phyloP scores from a whole-genome alignment of 179 eudicot species.

The Beta corolliflora region DNA sequence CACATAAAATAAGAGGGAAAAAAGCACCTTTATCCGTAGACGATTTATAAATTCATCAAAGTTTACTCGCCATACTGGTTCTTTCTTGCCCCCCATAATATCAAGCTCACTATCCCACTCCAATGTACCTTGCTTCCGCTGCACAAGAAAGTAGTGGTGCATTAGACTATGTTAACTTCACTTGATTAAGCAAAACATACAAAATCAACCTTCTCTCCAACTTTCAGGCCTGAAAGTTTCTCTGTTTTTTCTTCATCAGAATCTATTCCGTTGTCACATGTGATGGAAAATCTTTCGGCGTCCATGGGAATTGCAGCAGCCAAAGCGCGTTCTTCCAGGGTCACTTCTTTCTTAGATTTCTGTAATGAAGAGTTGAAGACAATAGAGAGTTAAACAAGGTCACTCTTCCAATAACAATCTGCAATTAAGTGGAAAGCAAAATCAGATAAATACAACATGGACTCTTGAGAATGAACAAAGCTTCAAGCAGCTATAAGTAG shows the following conservation, averaged over 20 bases:
- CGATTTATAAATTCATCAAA: conserved; percentile 76
- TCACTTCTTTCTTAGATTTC: conserved; percentile 41
- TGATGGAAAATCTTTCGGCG: conserved; percentile 57
- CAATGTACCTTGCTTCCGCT: conserved; percentile 53
- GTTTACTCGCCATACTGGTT: conserved; percentile 85
- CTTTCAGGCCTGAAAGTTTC: conserved; percentile 25
- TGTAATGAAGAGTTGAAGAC: conserved; percentile 22
- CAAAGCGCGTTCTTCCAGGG: conserved; percentile 70
- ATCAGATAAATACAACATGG: background rate
- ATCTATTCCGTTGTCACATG: conserved; percentile 35
- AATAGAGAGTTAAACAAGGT: conserved; percentile 10
- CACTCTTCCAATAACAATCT: conserved; percentile 5
- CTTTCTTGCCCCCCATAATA: conserved; percentile 41
- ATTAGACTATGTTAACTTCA: conserved; percentile 21
- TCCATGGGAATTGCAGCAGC: conserved; percentile 73
- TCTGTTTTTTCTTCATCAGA: conserved; percentile 38
- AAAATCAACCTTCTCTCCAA: conserved; percentile 68
- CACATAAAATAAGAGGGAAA: conserved; percentile 2
- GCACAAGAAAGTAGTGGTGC: conserved; percentile 19
- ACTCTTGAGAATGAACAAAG: background rate
- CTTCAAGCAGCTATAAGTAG: background rate
- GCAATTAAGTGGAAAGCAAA: background rate
- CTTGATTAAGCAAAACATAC: conserved; percentile 2
- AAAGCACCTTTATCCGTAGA: conserved; percentile 65
- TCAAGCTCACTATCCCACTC: conserved; percentile 42